A percentile compares a stretch with the other conserved stretches of the same genome.
Conservation (phyloP, 805 yeast genomes). For the Yarrowia sp. region DNA sequence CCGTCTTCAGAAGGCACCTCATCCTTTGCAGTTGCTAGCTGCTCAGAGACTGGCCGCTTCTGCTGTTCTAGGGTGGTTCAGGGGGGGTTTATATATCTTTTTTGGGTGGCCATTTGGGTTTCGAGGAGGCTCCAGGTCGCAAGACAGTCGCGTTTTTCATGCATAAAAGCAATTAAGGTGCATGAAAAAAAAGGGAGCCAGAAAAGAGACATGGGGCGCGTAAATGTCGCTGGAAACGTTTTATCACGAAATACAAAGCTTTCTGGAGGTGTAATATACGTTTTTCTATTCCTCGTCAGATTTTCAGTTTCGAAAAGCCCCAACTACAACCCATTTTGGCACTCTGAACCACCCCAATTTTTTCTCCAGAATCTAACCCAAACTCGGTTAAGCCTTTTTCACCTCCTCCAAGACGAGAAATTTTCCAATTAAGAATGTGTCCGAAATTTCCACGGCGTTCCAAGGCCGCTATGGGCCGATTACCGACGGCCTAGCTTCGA, state of each 20-base stretch:
- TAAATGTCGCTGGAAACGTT: too few species aligned
- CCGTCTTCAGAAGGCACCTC: not conserved
- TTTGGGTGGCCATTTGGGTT: not conserved
- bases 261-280: too few species aligned
- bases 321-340: not conserved
- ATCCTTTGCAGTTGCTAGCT: slow-evolving; percentile 17
- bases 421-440: not conserved
- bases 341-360: too few species aligned
- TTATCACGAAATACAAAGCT: too few species aligned
- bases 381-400: not conserved
- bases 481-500: not conserved
- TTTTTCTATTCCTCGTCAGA: not conserved
- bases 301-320: not conserved
- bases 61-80: not conserved
- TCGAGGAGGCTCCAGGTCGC: not conserved
- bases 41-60: slow-evolving; percentile 15
- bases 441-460: not conserved
- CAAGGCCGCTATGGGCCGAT: not conserved
- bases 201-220: not conserved
- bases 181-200: not conserved
- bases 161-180: not conserved
- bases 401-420: not conserved
- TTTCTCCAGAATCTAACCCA: not conserved
- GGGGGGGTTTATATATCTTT: slow-evolving; percentile 13
- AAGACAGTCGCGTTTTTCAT: not conserved